Evolutionary conservation across 2,329 filamentous ascomycete genomes (phyloP), one percentile per base, ranked within the genome.

Genomic region (Trichoderma atroviride): DNA sequence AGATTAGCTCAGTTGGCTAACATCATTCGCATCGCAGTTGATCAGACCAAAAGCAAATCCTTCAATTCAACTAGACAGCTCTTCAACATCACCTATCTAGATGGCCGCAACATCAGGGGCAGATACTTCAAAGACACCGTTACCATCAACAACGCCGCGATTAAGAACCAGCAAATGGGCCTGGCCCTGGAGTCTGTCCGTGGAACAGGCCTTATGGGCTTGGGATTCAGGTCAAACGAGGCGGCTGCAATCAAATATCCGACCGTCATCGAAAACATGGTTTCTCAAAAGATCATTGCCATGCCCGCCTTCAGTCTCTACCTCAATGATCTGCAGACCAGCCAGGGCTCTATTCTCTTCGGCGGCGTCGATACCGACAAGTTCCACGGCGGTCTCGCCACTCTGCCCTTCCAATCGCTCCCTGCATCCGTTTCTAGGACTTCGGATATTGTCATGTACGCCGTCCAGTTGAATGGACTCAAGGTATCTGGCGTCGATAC

Each of bases 341-440:
- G 85, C 69, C 88, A 85, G 3, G 92, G 92, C 62, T 89, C 83
- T 73, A 89, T 95, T 70, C 84, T 95, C 11, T 96, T 96, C 73
- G 92, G 92, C 56, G 92, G 91, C 60, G 88, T 95, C 73, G 92
- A 96, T 78, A 90, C 87, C 0, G 85, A 86, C 71, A 94, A 94
- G 78, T 95, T 89, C 80, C 77, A 83, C 3, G 91, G 90, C 66
- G 79, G 85, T 52, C 74, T 80, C 52, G 72, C 73, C 16, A 76
- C 74, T 52, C 71, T 83, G 27, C 75, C 79, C 5, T 87, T 94
- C 70, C 80, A 89, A 70, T 55, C 73, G 24, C 72, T 74, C 10
- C 77, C 81, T 64, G n/a, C 55, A n/a, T n/a, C 29, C 22, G 13
- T 59, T 59, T 77, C 84, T 64, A 75, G 78, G 71, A 84, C 82